A percentile compares a stretch with the other conserved stretches of the same genome.
phyloP scores from a whole-genome alignment of 2,329 filamentous ascomycete genomes.

The Paraconiothyrium sp. region DNA sequence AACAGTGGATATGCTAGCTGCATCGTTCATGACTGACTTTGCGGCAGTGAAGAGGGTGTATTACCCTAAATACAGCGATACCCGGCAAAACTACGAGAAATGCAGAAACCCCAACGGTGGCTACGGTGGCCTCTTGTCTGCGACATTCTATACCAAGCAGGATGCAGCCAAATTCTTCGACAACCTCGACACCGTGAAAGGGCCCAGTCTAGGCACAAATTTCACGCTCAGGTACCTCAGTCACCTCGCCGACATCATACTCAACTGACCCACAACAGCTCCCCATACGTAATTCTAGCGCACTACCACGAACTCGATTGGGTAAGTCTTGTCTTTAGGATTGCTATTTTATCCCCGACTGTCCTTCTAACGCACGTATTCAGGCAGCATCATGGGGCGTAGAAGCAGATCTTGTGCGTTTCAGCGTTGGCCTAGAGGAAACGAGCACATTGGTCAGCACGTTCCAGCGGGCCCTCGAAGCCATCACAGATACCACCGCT shows the following conservation, averaged over 20 bases:
- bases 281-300: constrained; percentile 89
- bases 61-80: constrained; percentile 83
- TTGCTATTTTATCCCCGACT: neutral
- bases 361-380: constrained; percentile 20
- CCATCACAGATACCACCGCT: constrained; percentile 46
- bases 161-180: constrained; percentile 88
- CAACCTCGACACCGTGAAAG: constrained; percentile 85
- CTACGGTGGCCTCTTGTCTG: constrained; percentile 89
- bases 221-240: constrained; percentile 76
- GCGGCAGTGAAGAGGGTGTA: constrained; percentile 76
- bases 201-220: constrained; percentile 94
- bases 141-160: constrained; percentile 75
- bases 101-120: constrained; percentile 78
- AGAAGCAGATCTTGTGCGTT: constrained; percentile 79
- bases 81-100: constrained; percentile 77
- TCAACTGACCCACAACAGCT: constrained; percentile 57
- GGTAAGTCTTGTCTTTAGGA: constrained; percentile 57
- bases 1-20: neutral
- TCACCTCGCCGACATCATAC: neutral
- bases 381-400: constrained; percentile 80
- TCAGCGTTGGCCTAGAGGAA: constrained; percentile 92
- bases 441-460: constrained; percentile 69
- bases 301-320: constrained; percentile 94
- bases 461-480: constrained; percentile 76
- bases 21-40: constrained; percentile 22